Evolutionary conservation across 2,329 filamentous ascomycete species (phyloP).

Genomic region (Hypoxylon sp.): DNA sequence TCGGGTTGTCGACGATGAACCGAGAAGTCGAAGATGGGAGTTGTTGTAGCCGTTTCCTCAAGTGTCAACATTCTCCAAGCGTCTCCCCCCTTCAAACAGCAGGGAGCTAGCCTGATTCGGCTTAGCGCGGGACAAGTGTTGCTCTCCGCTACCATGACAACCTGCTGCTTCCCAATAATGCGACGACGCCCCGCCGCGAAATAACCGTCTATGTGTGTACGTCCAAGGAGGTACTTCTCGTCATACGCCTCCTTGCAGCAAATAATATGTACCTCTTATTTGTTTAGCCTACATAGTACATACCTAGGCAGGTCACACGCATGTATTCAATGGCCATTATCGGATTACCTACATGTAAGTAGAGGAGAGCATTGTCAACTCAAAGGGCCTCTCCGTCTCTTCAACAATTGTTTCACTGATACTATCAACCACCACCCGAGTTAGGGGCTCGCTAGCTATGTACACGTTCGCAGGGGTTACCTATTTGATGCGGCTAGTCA

Average conservation of each 20-base stretch:
- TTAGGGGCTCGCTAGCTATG: background rate
- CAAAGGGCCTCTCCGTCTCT: background rate
- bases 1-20: conserved; percentile 40
- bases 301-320: background rate
- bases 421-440: background rate
- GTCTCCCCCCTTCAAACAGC: conserved; percentile 47
- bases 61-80: conserved; percentile 46
- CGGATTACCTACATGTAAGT: background rate
- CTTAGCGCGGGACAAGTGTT: conserved; percentile 49
- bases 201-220: background rate
- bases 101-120: conserved; percentile 38
- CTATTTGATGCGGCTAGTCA: conserved; percentile 17
- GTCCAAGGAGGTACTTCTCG: conserved; percentile 11
- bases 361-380: background rate
- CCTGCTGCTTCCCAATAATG: conserved; percentile 29
- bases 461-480: conserved; percentile 5
- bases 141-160: conserved; percentile 53
- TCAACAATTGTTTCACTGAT: background rate
- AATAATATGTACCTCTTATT: conserved; percentile 18
- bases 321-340: conserved; percentile 16
- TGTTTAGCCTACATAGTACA: background rate
- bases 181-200: conserved; percentile 17
- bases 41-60: conserved; percentile 35
- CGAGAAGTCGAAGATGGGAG: conserved; percentile 31
- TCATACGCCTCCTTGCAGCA: conserved; percentile 6